Base-by-base conservation (phyloP, 2,329 filamentous ascomycete species). In the Colletotrichum sansevieriae region DNA sequence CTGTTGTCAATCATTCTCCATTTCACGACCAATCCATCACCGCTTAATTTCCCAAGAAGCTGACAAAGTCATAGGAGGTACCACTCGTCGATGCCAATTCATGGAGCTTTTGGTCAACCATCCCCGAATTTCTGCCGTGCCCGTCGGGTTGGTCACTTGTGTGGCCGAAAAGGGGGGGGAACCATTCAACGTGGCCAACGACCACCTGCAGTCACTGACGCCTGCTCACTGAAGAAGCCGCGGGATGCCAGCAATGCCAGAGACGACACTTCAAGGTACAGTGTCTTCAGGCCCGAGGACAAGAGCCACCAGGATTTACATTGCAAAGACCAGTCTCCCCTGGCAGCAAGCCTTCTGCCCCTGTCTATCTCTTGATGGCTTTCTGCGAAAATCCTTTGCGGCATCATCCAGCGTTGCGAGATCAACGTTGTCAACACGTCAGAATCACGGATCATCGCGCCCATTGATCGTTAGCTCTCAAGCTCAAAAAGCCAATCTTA, bases 401-500 rank as follows among this genome's bases (percentile, higher is more conserved):
- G 33, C 55, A 37, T 56, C 65, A 41, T 65, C 65, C 55, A 51
- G 62, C 62, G 55, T 60, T 49, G 62, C 62, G 47, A 68, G 65
- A 68, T 65, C 65, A 68, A 47, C 65, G 49, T 51, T 68, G 62
- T 56, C 66, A 68, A 65, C 55, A 68, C 62, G 55, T 68, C 61
- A 68, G 65, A 55, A 59, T 41, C 52, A 68, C 65, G 39, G 54
- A 20, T 54, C 65, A 68, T 20, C 22, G 47, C 49, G 59, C 47
- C 59, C 25, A 62, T 37, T 29, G 55, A 25, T 62, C 62, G 66
- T 65, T 49, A 55, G 35, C 51, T 55, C 56, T 61, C 62, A 65
- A 68, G 65, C 65, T 68, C 62, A 68, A 44, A 37, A 60, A 68
- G 55, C 49, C 55, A 68, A 65, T 68, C 66, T 68, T 43, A 68